phyloP scores from a whole-genome alignment of 371 early-diverging fungal species.

The Mortierella sp. region DNA sequence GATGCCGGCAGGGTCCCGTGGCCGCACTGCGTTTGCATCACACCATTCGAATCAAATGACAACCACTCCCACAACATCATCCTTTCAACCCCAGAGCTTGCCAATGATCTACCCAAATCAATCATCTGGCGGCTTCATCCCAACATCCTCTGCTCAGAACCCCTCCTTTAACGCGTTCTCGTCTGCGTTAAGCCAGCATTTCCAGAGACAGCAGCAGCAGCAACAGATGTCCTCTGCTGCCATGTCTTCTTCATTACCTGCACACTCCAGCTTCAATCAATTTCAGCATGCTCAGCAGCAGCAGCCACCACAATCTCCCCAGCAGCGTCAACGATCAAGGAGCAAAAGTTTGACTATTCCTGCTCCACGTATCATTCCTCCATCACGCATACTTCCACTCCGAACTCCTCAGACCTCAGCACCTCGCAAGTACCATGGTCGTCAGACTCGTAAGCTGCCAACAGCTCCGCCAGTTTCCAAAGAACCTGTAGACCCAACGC shows the following conservation, averaged over 20 bases:
- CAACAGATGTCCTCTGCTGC: constrained; percentile 42
- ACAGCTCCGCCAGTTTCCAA: constrained; percentile 17
- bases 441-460: constrained; percentile 48
- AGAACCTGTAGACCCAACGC: constrained; percentile 46
- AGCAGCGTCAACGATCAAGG: constrained; percentile 31
- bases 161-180: constrained; percentile 35
- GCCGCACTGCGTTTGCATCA: constrained; percentile 23
- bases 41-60: constrained; percentile 22
- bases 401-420: constrained; percentile 46
- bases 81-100: constrained; percentile 50
- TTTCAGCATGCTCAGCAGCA: constrained; percentile 29
- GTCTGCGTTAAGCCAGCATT: constrained; percentile 42
- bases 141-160: constrained; percentile 27
- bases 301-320: constrained; percentile 19
- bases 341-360: constrained; percentile 51
- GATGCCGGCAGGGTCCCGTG: constrained; percentile 32
- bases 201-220: constrained; percentile 48
- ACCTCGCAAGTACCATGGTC: constrained; percentile 53
- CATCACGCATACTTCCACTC: constrained; percentile 41
- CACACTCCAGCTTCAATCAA: constrained; percentile 28
- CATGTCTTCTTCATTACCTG: constrained; percentile 45
- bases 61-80: constrained; percentile 34
- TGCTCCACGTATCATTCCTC: constrained; percentile 46
- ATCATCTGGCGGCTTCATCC: constrained; percentile 21
- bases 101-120: constrained; percentile 48